Percentiles rank a stretch among this genome's conserved stretches.
phyloP scores from a whole-genome alignment of 2,329 filamentous ascomycete genomes.

The Botrytis elliptica region DNA sequence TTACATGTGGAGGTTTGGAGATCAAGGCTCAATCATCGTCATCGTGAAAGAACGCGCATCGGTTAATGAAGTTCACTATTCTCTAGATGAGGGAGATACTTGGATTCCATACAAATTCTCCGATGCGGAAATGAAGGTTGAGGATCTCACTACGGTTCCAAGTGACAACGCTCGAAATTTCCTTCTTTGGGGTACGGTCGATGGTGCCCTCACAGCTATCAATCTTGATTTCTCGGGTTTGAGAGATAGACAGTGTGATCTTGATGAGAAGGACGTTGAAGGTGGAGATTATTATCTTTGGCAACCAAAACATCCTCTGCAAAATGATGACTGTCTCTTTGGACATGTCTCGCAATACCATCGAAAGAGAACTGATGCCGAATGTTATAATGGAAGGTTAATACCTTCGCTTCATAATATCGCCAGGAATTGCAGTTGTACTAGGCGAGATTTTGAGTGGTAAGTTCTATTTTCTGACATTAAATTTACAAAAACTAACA shows the following conservation, averaged over 20 bases:
- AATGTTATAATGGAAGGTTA: slow-evolving; percentile 79
- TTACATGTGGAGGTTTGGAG: slow-evolving; percentile 93
- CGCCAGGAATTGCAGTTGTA: slow-evolving; percentile 75
- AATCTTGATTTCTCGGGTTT: slow-evolving; percentile 89
- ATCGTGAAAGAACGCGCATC: slow-evolving; percentile 71
- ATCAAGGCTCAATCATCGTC: slow-evolving; percentile 89
- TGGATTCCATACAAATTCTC: slow-evolving; percentile 78
- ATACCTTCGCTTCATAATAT: slow-evolving; percentile 71
- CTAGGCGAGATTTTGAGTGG: slow-evolving; percentile 89
- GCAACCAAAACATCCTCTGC: slow-evolving; percentile 79
- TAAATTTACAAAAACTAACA: slow-evolving; percentile 25
- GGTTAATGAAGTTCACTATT: slow-evolving; percentile 72
- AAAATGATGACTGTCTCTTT: slow-evolving; percentile 81
- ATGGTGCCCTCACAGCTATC: slow-evolving; percentile 64
- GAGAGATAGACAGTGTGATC: slow-evolving; percentile 68
- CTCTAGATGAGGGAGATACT: slow-evolving; percentile 73
- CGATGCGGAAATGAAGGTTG: slow-evolving; percentile 67
- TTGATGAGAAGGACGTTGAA: slow-evolving; percentile 59
- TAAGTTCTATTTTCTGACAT: slow-evolving; percentile 45
- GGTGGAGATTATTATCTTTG: slow-evolving; percentile 79
- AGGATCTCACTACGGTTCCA: slow-evolving; percentile 82
- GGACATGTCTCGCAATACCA: slow-evolving; percentile 87
- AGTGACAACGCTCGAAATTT: slow-evolving; percentile 91
- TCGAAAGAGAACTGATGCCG: slow-evolving; percentile 75
- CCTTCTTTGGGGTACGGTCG: slow-evolving; percentile 72